Conservation (phyloP, 768 basidiomycete genomes). For the Mycena indigotica region DNA sequence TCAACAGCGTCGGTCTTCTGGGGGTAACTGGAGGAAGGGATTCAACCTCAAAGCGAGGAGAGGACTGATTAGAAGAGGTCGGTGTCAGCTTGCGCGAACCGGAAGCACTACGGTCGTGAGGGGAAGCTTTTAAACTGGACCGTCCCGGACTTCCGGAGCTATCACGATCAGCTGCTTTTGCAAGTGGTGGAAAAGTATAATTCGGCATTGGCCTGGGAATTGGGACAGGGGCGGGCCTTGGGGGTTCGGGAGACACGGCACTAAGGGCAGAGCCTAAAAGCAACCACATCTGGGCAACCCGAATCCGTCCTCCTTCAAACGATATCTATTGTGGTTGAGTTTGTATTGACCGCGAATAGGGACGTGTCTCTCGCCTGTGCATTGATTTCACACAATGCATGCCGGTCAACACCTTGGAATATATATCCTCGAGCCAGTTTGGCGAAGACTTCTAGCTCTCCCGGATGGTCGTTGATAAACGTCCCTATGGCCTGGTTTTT, state of each 20-base stretch:
- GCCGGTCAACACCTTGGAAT: conserved; percentile 50
- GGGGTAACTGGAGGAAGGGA: conserved; percentile 51
- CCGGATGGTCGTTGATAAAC: conserved; percentile 37
- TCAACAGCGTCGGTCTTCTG: conserved; percentile 40
- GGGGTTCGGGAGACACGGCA: conserved; percentile 45
- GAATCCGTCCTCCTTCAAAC: conserved; percentile 53
- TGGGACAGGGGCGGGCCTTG: conserved; percentile 29
- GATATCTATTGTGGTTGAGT: conserved; percentile 48
- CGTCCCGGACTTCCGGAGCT: conserved; percentile 31
- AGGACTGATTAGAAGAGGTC: conserved; percentile 58
- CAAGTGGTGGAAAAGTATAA: conserved; percentile 29
- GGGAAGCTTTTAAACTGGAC: conserved; percentile 17
- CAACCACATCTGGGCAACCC: conserved; percentile 68
- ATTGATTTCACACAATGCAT: conserved; percentile 58
- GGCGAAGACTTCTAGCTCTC: conserved; percentile 53
- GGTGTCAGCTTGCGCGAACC: conserved; percentile 56
- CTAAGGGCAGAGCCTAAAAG: conserved; percentile 60
- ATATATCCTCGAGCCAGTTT: conserved; percentile 67
- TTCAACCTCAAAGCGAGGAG: conserved; percentile 48
- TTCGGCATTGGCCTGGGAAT: conserved; percentile 41
- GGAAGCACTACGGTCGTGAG: conserved; percentile 32
- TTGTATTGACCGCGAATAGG: not conserved
- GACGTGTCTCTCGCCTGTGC: conserved; percentile 47
- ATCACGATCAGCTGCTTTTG: conserved; percentile 19
- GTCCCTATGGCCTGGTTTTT: conserved; percentile 62